These are phyloP conservation scores for Lachancea waltii DNA, from an alignment of 805 yeast species.

Conservation along the genomic window DNA sequence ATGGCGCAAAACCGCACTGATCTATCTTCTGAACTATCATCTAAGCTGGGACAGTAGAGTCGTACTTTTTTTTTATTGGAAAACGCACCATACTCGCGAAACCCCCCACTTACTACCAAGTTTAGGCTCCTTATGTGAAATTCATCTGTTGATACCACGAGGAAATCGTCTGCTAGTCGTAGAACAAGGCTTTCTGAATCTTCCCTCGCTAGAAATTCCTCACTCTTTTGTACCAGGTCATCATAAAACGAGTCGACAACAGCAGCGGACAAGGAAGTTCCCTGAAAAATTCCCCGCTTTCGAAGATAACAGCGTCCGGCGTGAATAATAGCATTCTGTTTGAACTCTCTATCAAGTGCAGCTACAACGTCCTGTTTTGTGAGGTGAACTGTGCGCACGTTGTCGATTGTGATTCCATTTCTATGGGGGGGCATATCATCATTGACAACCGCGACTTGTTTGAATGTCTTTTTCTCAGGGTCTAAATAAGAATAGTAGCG, in stretches of 20 bases:
- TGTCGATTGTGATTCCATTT: slow-evolving; percentile 28
- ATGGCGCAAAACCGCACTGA: slow-evolving; percentile 39
- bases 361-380: slow-evolving; percentile 40
- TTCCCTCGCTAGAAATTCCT: slow-evolving; percentile 25
- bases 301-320: slow-evolving; percentile 39
- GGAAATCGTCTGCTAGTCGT: slow-evolving; percentile 79
- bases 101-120: slow-evolving; percentile 31
- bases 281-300: slow-evolving; percentile 74
- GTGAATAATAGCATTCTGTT: slow-evolving; percentile 41
- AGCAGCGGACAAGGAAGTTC: slow-evolving; percentile 66
- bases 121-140: slow-evolving; percentile 29
- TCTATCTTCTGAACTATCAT: no score
- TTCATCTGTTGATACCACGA: slow-evolving; percentile 50
- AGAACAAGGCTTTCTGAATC: slow-evolving; percentile 37
- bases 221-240: slow-evolving; percentile 39
- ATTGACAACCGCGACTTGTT: slow-evolving; percentile 17
- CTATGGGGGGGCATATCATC: slow-evolving; percentile 11
- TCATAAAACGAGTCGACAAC: slow-evolving; percentile 73
- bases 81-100: slow-evolving; percentile 38
- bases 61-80: slow-evolving; percentile 38
- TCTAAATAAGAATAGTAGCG: slow-evolving; percentile 18
- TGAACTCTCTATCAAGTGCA: slow-evolving; percentile 46
- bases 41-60: no score
- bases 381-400: slow-evolving; percentile 33
- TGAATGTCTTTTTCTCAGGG: slow-evolving; percentile 14